A percentile compares a stretch with the other conserved stretches of the same genome.
These are phyloP conservation scores for Sarcodon sp. DNA, from an alignment of 768 basidiomycete species.

Conservation along the genomic window DNA sequence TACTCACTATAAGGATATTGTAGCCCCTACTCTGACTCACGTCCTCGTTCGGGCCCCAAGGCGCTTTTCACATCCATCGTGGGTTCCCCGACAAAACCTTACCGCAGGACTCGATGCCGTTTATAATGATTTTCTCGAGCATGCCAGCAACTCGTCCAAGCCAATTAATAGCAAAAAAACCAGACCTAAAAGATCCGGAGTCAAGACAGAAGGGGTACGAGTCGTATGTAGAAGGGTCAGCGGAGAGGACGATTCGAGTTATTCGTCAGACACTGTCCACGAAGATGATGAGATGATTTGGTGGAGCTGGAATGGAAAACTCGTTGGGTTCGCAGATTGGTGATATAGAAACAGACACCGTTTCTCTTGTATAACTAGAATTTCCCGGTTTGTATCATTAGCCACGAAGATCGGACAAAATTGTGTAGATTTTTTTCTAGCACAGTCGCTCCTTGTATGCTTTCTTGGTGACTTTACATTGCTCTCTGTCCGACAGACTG, in stretches of 20 bases:
- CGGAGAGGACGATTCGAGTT: constrained; percentile 2
- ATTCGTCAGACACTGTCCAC: constrained; percentile 8
- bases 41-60: constrained; percentile 33
- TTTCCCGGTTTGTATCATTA: no score
- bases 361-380: no score
- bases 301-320: constrained; percentile 39
- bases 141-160: constrained; percentile 10
- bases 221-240: constrained; percentile 15
- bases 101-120: constrained; percentile 21
- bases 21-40: constrained; percentile 35
- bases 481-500: no score
- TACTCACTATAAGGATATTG: neutral
- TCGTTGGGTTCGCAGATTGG: constrained; percentile 35
- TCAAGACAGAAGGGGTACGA: constrained; percentile 28
- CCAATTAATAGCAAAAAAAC: constrained; percentile 14
- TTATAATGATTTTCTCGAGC: constrained; percentile 21
- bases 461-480: no score
- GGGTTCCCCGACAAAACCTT: constrained; percentile 33
- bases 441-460: no score
- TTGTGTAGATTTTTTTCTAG: no score
- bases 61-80: constrained; percentile 31
- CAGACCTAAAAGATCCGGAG: constrained; percentile 14
- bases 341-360: constrained; percentile 4
- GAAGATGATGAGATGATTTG: constrained; percentile 38
- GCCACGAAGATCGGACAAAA: no score